Conservation (phyloP, 352 stramenopile species). For the Phytophthora fragariaefolia region DNA sequence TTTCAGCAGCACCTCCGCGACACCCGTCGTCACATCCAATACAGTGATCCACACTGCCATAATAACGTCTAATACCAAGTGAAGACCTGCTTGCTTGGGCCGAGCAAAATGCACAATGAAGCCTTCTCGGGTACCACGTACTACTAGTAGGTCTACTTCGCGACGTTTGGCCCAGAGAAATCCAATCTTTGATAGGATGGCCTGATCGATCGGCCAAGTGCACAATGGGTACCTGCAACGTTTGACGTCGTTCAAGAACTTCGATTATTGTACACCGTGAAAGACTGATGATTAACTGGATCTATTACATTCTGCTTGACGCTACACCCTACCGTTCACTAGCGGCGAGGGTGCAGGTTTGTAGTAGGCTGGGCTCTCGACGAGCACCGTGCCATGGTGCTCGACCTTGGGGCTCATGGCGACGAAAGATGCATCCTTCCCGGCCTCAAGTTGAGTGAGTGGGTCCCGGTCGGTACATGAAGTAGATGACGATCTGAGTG, state of each 20-base stretch:
- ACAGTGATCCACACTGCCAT: conserved; percentile 15
- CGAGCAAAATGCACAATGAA: conserved; percentile 4
- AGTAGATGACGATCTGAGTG: conserved; percentile 58
- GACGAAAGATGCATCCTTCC: conserved; percentile 6
- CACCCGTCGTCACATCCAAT: conserved; percentile 18
- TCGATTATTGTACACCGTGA: neutral
- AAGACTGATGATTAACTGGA: neutral
- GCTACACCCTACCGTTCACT: conserved; percentile 12
- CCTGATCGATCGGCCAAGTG: too few relatives aligned
- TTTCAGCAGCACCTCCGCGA: conserved; percentile 27
- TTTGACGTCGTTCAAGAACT: too few relatives aligned
- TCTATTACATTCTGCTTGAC: neutral
- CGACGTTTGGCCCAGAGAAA: too few relatives aligned
- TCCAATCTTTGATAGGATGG: too few relatives aligned
- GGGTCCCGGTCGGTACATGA: conserved; percentile 35
- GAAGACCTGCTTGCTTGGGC: neutral
- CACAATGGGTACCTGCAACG: too few relatives aligned
- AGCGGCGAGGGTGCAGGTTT: conserved; percentile 21
- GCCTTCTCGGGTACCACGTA: too few relatives aligned
- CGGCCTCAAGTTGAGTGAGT: neutral
- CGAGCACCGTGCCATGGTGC: conserved; percentile 5
- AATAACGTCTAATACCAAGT: neutral
- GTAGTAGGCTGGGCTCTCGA: conserved; percentile 26
- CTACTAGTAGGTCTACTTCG: too few relatives aligned
- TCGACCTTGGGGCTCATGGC: conserved; percentile 10